Percentiles rank a stretch among this genome's conserved stretches.
These are phyloP conservation scores for Citrullus colocynthis DNA, from an alignment of 306 rosid species.

Conservation along the genomic window DNA sequence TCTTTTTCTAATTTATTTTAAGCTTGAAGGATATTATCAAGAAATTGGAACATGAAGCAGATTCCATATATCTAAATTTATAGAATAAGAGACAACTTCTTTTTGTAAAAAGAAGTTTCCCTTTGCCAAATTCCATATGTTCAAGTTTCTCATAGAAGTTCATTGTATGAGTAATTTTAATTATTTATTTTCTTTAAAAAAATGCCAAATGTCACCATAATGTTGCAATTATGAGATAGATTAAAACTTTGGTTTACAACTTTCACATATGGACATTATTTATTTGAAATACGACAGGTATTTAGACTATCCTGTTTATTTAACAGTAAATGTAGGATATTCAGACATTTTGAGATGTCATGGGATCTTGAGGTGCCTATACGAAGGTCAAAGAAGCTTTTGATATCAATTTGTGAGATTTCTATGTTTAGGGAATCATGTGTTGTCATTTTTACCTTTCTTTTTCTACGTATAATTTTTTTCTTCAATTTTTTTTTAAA, in stretches of 20 bases:
- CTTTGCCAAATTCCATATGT: not conserved
- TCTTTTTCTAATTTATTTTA: not conserved
- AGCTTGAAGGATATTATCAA: not conserved
- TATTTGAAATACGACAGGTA: too few species aligned
- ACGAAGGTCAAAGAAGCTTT: too few species aligned
- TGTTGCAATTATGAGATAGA: not conserved
- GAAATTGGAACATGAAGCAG: slow-evolving; percentile 1
- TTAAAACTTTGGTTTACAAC: not conserved
- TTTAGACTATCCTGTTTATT: too few species aligned
- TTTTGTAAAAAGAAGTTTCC: not conserved
- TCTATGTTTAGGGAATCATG: too few species aligned
- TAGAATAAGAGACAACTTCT: not conserved
- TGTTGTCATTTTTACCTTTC: too few species aligned
- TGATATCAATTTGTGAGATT: too few species aligned
- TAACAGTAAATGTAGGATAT: too few species aligned
- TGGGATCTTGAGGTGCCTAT: too few species aligned
- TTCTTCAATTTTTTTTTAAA: too few species aligned
- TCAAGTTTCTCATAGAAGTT: not conserved
- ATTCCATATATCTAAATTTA: not conserved
- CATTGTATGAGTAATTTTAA: not conserved
- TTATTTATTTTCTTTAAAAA: too few species aligned
- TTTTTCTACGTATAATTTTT: too few species aligned
- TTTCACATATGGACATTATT: not conserved
- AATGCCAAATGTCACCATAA: not conserved
- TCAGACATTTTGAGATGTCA: too few species aligned